Percentiles rank a stretch among this genome's conserved stretches.
These are phyloP conservation scores for Aspergillus cavernicola DNA, from an alignment of 495 filamentous ascomycete species.

Conservation along the genomic window DNA sequence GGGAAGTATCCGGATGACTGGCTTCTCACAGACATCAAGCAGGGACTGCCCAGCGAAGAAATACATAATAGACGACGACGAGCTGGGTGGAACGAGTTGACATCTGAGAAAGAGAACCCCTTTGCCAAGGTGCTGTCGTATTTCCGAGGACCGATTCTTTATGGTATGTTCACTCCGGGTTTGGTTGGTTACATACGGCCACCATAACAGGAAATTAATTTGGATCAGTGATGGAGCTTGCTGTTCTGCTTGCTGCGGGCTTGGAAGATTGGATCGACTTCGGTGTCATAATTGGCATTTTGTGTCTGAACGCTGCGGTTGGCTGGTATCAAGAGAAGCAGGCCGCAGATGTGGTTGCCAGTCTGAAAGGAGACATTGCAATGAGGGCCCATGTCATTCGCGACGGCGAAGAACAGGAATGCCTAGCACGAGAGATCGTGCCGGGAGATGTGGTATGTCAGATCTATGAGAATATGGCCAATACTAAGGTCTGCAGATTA, in stretches of 20 bases:
- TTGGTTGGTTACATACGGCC: too few relatives aligned
- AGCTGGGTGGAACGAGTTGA: constrained; percentile 69
- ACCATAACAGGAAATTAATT: constrained; percentile 23
- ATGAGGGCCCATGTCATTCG: constrained; percentile 68
- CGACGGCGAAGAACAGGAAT: constrained; percentile 59
- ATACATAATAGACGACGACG: constrained; percentile 56
- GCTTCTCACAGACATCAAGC: constrained; percentile 64
- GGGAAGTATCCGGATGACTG: constrained; percentile 62
- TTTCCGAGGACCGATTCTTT: constrained; percentile 77
- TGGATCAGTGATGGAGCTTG: constrained; percentile 70
- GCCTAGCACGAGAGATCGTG: constrained; percentile 71
- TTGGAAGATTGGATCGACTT: constrained; percentile 77
- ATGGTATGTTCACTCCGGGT: constrained; percentile 49
- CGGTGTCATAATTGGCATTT: constrained; percentile 77
- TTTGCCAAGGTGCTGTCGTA: constrained; percentile 69
- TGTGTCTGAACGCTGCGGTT: constrained; percentile 69
- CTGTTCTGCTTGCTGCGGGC: constrained; percentile 70
- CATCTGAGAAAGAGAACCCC: constrained; percentile 68
- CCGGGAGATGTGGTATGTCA: constrained; percentile 72
- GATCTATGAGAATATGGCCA: not conserved
- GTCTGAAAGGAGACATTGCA: constrained; percentile 76
- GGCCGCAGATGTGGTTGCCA: constrained; percentile 76
- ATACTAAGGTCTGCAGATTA: constrained; percentile 32
- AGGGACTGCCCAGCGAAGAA: constrained; percentile 53
- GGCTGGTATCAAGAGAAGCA: constrained; percentile 86